phyloP scores from a whole-genome alignment of 2,329 filamentous ascomycete species.

The Colletotrichum sp. region DNA sequence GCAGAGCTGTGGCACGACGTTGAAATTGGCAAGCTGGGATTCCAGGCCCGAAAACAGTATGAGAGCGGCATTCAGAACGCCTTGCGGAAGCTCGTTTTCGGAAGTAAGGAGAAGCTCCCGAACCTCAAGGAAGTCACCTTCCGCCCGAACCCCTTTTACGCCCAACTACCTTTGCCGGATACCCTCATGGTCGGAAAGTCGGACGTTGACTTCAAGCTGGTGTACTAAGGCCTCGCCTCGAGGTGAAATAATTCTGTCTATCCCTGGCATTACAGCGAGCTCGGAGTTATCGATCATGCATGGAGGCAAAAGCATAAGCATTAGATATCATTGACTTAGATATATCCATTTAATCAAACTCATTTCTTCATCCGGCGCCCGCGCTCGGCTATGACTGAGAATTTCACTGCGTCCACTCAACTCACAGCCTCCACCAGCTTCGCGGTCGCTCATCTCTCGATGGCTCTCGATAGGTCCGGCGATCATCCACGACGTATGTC shows the following conservation, averaged over 20 bases:
- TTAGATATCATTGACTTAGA: not conserved
- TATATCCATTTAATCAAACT: not conserved
- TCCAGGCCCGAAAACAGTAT: conserved; percentile 23
- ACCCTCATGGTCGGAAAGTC: not conserved
- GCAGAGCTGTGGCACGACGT: conserved; percentile 16
- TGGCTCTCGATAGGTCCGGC: not conserved
- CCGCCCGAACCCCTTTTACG: conserved; percentile 14
- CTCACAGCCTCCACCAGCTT: not conserved
- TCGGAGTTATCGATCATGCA: not conserved
- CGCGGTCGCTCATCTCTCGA: not conserved
- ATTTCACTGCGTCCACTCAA: not conserved
- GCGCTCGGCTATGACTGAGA: not conserved
- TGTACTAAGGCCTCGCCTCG: not conserved
- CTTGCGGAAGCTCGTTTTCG: conserved; percentile 34
- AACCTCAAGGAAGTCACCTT: conserved; percentile 14
- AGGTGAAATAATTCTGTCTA: not conserved
- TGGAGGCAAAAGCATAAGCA: not conserved
- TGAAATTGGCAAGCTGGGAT: conserved; percentile 3
- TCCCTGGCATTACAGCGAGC: not conserved
- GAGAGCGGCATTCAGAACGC: conserved; percentile 33
- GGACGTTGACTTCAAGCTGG: conserved; percentile 2
- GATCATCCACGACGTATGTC: not conserved
- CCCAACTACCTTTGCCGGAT: conserved; percentile 8
- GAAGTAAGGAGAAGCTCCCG: not conserved
- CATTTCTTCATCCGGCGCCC: not conserved